These are phyloP conservation scores for Backusella sp. DNA, from an alignment of 192 early-diverging fungal species.

Conservation along the genomic window DNA sequence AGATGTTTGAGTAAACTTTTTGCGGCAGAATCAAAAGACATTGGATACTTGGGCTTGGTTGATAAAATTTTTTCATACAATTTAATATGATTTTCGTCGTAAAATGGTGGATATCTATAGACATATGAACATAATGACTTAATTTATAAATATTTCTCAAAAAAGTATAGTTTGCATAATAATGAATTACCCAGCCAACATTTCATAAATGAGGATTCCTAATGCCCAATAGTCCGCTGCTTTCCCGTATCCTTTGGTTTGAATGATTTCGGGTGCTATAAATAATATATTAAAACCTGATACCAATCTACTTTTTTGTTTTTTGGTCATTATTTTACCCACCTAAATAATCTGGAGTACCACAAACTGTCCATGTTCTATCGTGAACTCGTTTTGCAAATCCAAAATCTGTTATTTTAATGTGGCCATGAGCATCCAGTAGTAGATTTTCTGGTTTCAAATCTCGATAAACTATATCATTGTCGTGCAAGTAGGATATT, in stretches of 20 bases:
- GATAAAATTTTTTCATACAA: conserved; percentile 89
- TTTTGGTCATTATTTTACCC: background rate
- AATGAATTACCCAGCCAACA: conserved; percentile 68
- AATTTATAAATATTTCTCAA: background rate
- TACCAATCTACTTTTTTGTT: background rate
- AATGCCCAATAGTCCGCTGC: conserved; percentile 91
- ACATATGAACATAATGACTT: background rate
- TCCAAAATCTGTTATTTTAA: conserved; percentile 92
- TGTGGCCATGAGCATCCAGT: conserved; percentile 72
- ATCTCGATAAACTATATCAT: conserved; percentile 85
- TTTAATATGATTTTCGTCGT: conserved; percentile 82
- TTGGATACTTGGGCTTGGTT: conserved; percentile 69
- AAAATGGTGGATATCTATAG: conserved; percentile 71
- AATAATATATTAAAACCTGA: no score
- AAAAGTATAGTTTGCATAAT: background rate
- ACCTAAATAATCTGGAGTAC: conserved; percentile 81
- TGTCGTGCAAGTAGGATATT: conserved; percentile 75
- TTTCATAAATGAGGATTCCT: conserved; percentile 86
- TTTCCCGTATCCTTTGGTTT: conserved; percentile 83
- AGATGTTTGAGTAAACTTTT: conserved; percentile 75
- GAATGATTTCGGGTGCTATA: conserved; percentile 79
- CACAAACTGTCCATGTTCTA: conserved; percentile 88
- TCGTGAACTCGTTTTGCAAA: conserved; percentile 78
- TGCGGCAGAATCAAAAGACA: conserved; percentile 63
- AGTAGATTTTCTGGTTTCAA: conserved; percentile 80